Percentiles rank a stretch among this genome's conserved stretches.
phyloP scores from a whole-genome alignment of 768 basidiomycete genomes.

The Kwoniella dejecticola region DNA sequence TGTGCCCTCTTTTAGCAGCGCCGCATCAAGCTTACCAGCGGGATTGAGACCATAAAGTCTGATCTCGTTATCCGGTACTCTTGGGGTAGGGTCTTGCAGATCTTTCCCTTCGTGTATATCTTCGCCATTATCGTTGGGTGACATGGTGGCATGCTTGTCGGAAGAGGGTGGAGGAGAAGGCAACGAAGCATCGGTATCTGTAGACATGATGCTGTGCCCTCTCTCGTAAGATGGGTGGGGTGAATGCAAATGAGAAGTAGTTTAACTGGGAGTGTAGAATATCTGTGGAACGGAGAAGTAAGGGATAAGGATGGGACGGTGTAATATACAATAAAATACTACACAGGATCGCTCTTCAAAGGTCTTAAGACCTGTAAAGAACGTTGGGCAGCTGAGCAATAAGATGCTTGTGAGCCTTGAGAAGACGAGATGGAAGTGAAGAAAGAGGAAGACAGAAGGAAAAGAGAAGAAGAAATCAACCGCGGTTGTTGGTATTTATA shows the following conservation, averaged over 20 bases:
- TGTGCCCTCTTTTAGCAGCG: neutral
- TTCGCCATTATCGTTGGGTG: neutral
- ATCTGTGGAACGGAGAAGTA: neutral
- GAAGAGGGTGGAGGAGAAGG: slow-evolving; percentile 3
- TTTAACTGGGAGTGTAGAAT: neutral
- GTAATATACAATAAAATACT: slow-evolving; percentile 4
- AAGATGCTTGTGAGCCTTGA: neutral
- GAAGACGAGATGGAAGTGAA: no score
- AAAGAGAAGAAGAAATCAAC: slow-evolving; percentile 22
- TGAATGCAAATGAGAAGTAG: no score
- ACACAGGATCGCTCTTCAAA: neutral
- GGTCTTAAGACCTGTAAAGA: neutral
- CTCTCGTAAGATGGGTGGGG: neutral
- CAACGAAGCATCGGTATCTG: neutral
- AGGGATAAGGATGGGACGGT: neutral
- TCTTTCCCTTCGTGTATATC: neutral
- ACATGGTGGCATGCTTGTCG: neutral
- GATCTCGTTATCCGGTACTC: slow-evolving; percentile 8
- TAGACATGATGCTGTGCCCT: slow-evolving; percentile 8
- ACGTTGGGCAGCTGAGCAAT: neutral
- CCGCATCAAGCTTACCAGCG: slow-evolving; percentile 8
- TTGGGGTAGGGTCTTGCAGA: neutral
- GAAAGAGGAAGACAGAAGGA: neutral
- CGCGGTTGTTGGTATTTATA: slow-evolving; percentile 9
- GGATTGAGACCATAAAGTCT: slow-evolving; percentile 19